phyloP scores from a whole-genome alignment of 805 yeast genomes.

The Starmera dryadoides region DNA sequence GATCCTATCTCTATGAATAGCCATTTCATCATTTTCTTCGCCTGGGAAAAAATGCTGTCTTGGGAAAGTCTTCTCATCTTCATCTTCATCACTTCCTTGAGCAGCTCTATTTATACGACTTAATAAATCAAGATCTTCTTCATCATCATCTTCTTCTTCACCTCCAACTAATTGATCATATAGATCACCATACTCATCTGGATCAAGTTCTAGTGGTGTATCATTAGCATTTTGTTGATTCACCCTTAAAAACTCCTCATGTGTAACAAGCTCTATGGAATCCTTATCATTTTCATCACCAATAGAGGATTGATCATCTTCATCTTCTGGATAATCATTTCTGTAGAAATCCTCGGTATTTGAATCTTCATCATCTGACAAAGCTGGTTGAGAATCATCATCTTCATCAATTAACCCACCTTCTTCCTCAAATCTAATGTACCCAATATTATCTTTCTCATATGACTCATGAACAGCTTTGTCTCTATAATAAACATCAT shows the following conservation, averaged over 20 bases:
- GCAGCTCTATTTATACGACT: constrained; percentile 26
- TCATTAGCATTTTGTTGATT: not conserved
- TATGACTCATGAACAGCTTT: constrained; percentile 48
- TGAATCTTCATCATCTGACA: constrained; percentile 74
- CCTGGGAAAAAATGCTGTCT: constrained; percentile 49
- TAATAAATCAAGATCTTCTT: constrained; percentile 22
- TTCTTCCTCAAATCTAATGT: constrained; percentile 34
- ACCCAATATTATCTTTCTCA: constrained; percentile 27
- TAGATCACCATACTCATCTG: constrained; percentile 25
- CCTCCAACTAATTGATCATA: constrained; percentile 76
- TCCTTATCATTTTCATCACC: constrained; percentile 8
- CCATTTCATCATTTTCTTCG: constrained; percentile 54
- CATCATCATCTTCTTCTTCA: constrained; percentile 40
- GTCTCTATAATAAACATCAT: constrained; percentile 78
- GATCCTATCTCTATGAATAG: constrained; percentile 55
- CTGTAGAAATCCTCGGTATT: constrained; percentile 88
- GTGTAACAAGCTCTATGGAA: constrained; percentile 10
- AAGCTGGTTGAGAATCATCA: constrained; percentile 30
- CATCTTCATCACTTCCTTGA: constrained; percentile 22
- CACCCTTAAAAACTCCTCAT: constrained; percentile 4
- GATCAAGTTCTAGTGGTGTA: not conserved
- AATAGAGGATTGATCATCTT: constrained; percentile 44
- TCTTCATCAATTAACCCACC: constrained; percentile 25
- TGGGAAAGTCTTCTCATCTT: constrained; percentile 22
- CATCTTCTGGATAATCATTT: constrained; percentile 95